phyloP scores from a whole-genome alignment of 495 filamentous ascomycete species.

The Elasticomyces elasticus region DNA sequence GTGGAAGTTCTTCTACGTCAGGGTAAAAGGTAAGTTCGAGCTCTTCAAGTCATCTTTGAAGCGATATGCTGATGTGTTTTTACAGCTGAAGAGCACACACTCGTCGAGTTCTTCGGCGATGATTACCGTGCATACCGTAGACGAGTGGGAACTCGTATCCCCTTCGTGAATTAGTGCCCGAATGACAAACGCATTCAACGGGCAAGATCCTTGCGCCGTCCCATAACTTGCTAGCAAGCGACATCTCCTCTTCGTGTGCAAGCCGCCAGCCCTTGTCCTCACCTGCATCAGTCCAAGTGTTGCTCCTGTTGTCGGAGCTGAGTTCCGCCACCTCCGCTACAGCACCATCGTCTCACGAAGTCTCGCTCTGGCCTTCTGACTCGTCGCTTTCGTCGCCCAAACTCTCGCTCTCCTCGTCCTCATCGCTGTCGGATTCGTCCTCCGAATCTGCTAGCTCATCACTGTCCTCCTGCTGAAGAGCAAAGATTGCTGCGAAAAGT shows the following conservation, averaged over 20 bases:
- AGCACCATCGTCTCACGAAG: too few relatives aligned
- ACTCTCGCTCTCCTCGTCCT: too few relatives aligned
- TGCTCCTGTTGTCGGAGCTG: too few relatives aligned
- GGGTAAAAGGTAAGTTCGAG: conserved; percentile 53
- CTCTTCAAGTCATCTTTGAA: neutral
- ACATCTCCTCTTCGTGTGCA: neutral
- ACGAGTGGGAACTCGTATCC: conserved; percentile 63
- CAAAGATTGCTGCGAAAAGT: too few relatives aligned
- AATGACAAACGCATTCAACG: neutral
- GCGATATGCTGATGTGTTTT: conserved; percentile 2
- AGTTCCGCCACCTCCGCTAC: too few relatives aligned
- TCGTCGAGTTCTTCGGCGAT: conserved; percentile 72
- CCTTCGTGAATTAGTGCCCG: conserved; percentile 37
- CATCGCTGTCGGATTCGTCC: too few relatives aligned
- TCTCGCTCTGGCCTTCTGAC: too few relatives aligned
- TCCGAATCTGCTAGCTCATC: too few relatives aligned
- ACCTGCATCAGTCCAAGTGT: too few relatives aligned
- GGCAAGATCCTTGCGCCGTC: neutral
- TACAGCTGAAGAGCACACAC: conserved; percentile 62
- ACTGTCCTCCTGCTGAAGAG: too few relatives aligned
- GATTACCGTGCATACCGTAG: conserved; percentile 68
- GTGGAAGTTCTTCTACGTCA: conserved; percentile 68
- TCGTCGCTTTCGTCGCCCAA: too few relatives aligned
- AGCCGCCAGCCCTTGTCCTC: too few relatives aligned
- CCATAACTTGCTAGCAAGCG: neutral